Conservation (phyloP, 305 asterid species). For the Fraxinus greggii region DNA sequence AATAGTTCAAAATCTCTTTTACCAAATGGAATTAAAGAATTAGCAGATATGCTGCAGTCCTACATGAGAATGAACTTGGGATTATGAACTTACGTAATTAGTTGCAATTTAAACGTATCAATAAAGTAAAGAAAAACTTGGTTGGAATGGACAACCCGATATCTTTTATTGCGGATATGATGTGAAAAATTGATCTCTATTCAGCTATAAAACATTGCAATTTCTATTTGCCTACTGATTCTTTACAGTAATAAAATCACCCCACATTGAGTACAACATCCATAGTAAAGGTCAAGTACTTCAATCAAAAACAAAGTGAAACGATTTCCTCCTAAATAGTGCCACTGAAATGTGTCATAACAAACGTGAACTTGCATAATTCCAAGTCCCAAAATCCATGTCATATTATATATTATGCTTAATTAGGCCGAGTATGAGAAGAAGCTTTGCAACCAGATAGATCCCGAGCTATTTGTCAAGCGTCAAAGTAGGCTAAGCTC, state of each 20-base stretch:
- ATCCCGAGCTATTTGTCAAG: constrained; percentile 18
- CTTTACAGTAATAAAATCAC: constrained; percentile 41
- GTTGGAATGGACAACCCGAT: constrained; percentile 11
- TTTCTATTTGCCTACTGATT: constrained; percentile 29
- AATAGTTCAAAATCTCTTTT: background rate
- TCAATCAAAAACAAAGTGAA: constrained; percentile 7
- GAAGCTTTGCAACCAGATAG: background rate
- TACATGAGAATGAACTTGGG: background rate
- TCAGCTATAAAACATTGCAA: constrained; percentile 26
- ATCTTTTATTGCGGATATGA: constrained; percentile 25
- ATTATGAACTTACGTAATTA: background rate
- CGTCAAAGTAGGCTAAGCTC: constrained; percentile 8
- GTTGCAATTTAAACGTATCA: background rate
- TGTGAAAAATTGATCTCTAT: constrained; percentile 13
- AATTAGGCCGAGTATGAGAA: background rate
- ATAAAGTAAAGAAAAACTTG: background rate
- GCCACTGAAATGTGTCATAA: background rate
- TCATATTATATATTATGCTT: constrained; percentile 10
- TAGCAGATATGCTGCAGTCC: background rate
- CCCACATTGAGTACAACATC: constrained; percentile 19
- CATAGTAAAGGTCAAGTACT: background rate
- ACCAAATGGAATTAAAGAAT: background rate
- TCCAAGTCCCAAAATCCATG: constrained; percentile 9
- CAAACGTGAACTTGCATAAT: constrained; percentile 2
- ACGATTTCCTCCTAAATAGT: background rate